A percentile compares a stretch with the other conserved stretches of the same genome.
Conservation (phyloP, 2,329 filamentous ascomycete species). For the Epichloe elymi region DNA sequence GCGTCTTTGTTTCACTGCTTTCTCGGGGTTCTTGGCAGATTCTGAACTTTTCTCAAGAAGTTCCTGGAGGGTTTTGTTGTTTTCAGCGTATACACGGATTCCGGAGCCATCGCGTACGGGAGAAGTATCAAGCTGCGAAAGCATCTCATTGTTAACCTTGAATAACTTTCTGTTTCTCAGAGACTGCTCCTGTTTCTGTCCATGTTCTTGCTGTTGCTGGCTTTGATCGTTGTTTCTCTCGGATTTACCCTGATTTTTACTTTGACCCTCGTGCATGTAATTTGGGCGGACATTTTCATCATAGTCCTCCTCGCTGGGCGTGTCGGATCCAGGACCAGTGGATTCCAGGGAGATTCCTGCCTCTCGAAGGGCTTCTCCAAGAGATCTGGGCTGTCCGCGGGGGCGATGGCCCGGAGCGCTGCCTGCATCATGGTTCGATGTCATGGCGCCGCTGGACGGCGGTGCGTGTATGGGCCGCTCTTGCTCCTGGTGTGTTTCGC, state of each 20-base stretch:
- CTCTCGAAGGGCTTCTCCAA: conserved; percentile 16
- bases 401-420: not conserved
- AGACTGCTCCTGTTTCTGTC: not conserved
- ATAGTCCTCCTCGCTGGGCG: conserved; percentile 33
- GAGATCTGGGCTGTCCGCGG: conserved; percentile 10
- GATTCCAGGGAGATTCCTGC: conserved; percentile 13
- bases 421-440: not conserved
- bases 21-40: conserved; percentile 9
- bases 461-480: not conserved
- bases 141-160: not conserved
- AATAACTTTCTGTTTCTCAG: not conserved
- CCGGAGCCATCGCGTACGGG: conserved; percentile 13
- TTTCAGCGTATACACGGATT: conserved; percentile 15
- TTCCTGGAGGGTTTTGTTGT: conserved; percentile 17
- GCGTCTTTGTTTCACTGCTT: conserved; percentile 8
- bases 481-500: not conserved
- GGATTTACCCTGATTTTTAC: not conserved
- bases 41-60: conserved; percentile 14
- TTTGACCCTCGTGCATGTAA: conserved; percentile 8
- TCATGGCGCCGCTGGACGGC: not conserved
- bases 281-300: conserved; percentile 23
- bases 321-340: conserved; percentile 21
- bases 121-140: not conserved
- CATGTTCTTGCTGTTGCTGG: not conserved
- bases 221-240: not conserved